Conservation (phyloP, 2,329 filamentous ascomycete species). For the Microthyrium microscopicum region DNA sequence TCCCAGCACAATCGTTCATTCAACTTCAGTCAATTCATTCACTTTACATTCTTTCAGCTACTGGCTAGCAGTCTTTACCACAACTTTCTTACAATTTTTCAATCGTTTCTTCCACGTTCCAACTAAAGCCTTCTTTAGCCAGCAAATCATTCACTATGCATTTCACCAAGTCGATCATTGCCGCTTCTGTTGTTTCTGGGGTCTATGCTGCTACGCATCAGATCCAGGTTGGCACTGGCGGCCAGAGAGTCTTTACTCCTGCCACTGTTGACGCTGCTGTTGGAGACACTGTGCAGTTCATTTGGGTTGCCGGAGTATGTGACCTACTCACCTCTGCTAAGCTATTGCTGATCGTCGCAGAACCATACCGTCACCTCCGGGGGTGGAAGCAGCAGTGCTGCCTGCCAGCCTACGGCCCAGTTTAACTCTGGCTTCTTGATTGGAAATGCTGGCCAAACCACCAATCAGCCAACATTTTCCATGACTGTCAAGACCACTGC, state of each 20-base stretch:
- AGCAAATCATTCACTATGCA: background rate
- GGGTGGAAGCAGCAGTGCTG: conserved; percentile 3
- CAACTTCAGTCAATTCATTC: too few species aligned
- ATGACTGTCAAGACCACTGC: conserved; percentile 6
- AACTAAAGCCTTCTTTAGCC: background rate
- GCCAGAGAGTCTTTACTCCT: conserved; percentile 2
- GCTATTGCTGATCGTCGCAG: conserved; percentile 1
- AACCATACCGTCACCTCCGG: conserved; percentile 6
- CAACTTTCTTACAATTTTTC: background rate
- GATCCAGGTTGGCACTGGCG: conserved; percentile 3
- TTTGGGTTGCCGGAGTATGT: conserved; percentile 4
- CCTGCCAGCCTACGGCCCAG: conserved; percentile 4
- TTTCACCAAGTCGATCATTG: conserved; percentile 3
- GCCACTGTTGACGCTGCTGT: conserved; percentile 3
- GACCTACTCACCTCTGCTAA: background rate
- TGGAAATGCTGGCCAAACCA: conserved; percentile 2
- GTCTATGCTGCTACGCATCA: conserved; percentile 3
- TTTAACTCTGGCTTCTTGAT: conserved; percentile 3
- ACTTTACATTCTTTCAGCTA: conserved; percentile 1
- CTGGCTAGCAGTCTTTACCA: background rate
- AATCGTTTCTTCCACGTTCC: background rate
- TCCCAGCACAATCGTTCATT: too few species aligned
- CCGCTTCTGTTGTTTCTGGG: background rate
- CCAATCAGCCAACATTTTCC: conserved; percentile 2
- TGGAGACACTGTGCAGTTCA: conserved; percentile 5